Conservation (phyloP, 257 asterid genomes). For the Verbascum thapsus region DNA sequence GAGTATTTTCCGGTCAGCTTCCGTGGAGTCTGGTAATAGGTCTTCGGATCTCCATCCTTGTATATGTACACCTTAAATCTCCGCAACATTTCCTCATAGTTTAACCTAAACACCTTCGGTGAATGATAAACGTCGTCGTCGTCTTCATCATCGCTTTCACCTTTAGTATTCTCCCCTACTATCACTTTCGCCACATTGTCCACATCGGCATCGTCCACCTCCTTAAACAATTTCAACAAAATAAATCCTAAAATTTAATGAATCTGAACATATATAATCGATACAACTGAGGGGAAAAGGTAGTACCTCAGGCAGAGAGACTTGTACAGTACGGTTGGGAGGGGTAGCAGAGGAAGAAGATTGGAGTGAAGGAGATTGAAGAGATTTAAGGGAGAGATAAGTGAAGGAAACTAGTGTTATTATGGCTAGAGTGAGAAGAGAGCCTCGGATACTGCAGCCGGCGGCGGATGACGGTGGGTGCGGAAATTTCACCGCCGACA, state of each 20-base stretch:
- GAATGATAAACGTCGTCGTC: slow-evolving; percentile 72
- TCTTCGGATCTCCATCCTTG: slow-evolving; percentile 91
- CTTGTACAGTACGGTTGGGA: slow-evolving; percentile 30
- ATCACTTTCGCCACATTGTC: slow-evolving; percentile 30
- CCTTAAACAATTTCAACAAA: slow-evolving; percentile 27
- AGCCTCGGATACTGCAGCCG: slow-evolving; percentile 61
- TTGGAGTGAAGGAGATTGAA: slow-evolving; percentile 51
- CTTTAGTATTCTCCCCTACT: slow-evolving; percentile 28
- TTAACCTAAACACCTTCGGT: slow-evolving; percentile 69
- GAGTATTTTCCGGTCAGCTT: slow-evolving; percentile 95
- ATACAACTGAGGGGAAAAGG: background rate
- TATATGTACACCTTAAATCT: slow-evolving; percentile 89
- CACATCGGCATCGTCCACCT: slow-evolving; percentile 22
- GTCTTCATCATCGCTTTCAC: slow-evolving; percentile 31
- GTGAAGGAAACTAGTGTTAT: slow-evolving; percentile 71
- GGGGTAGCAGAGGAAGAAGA: slow-evolving; percentile 32
- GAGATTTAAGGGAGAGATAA: slow-evolving; percentile 61
- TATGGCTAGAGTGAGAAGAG: slow-evolving; percentile 69
- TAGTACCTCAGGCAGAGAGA: slow-evolving; percentile 43
- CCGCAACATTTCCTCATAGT: slow-evolving; percentile 71
- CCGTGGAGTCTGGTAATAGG: slow-evolving; percentile 94
- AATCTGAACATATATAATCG: background rate
- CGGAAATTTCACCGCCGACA: slow-evolving; percentile 72
- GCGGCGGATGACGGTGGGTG: slow-evolving; percentile 43
- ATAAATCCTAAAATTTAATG: background rate